These are phyloP conservation scores for Colletotrichum salicis DNA, from an alignment of 2,329 filamentous ascomycete genomes.

Conservation along the genomic window DNA sequence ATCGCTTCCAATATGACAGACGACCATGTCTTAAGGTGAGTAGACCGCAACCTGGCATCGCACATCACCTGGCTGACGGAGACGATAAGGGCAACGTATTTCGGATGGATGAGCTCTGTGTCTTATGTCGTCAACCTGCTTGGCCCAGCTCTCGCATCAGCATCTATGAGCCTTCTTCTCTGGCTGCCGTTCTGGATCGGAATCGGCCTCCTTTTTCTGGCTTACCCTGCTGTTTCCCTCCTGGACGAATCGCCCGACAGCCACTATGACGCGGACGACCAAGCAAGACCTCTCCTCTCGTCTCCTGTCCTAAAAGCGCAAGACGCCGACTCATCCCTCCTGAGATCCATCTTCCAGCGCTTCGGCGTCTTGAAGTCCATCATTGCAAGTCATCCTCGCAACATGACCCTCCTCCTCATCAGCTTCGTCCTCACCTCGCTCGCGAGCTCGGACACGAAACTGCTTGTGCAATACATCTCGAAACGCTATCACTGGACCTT, in stretches of 20 bases:
- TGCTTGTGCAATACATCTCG: slow-evolving; percentile 62
- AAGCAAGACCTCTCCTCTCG: slow-evolving; percentile 50
- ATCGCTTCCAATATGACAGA: slow-evolving; percentile 57
- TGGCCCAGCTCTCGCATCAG: slow-evolving; percentile 58
- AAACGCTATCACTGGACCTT: slow-evolving; percentile 60
- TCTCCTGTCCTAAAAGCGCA: slow-evolving; percentile 52
- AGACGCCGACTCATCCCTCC: slow-evolving; percentile 26
- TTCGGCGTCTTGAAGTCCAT: slow-evolving; percentile 45
- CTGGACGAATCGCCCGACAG: neutral
- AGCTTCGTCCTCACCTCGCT: slow-evolving; percentile 60
- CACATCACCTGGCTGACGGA: neutral
- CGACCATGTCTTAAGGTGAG: slow-evolving; percentile 49
- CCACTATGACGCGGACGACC: slow-evolving; percentile 42
- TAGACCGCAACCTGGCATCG: slow-evolving; percentile 28
- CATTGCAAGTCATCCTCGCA: slow-evolving; percentile 51
- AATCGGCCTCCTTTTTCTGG: slow-evolving; percentile 48
- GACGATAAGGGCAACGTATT: slow-evolving; percentile 55
- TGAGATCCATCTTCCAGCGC: slow-evolving; percentile 35
- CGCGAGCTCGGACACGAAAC: slow-evolving; percentile 62
- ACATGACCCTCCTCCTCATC: slow-evolving; percentile 54
- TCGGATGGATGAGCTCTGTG: slow-evolving; percentile 61
- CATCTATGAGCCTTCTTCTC: slow-evolving; percentile 55
- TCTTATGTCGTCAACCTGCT: slow-evolving; percentile 58
- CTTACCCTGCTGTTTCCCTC: slow-evolving; percentile 44
- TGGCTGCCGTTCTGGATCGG: slow-evolving; percentile 57